Evolutionary conservation across 208 protist genomes (phyloP).

Genomic region (Leishmania major): DNA sequence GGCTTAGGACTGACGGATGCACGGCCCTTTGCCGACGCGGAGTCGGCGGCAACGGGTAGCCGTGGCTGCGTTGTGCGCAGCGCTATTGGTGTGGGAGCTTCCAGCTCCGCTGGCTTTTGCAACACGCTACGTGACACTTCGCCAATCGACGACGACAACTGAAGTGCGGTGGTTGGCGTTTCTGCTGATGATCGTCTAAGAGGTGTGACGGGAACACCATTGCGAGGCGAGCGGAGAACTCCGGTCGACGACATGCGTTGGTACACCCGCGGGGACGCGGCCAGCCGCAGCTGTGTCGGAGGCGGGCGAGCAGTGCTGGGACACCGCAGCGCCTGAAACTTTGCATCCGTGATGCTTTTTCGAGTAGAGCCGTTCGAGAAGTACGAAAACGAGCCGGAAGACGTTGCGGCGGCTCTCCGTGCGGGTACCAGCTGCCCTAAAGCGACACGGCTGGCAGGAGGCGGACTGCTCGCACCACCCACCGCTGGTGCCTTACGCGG

Average conservation of each 20-base stretch:
- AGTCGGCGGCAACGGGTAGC: background rate
- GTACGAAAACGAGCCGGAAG: too few relatives aligned
- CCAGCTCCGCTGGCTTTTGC: background rate
- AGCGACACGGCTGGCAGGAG: background rate
- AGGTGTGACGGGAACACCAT: background rate
- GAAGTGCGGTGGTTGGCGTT: background rate
- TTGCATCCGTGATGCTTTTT: background rate
- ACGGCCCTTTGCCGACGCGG: background rate
- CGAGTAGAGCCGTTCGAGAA: background rate
- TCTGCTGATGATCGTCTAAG: background rate
- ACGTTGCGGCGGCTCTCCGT: background rate
- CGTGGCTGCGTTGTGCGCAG: background rate
- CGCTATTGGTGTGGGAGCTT: background rate
- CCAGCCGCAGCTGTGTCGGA: background rate
- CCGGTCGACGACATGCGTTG: slow-evolving; percentile 4
- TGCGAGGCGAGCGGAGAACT: background rate
- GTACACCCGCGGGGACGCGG: background rate
- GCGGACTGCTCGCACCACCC: background rate
- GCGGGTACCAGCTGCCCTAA: background rate
- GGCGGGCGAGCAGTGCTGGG: background rate
- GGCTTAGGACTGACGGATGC: background rate
- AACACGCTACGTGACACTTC: background rate
- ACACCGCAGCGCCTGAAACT: background rate
- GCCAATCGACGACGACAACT: background rate
- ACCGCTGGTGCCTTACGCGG: background rate